Conservation (phyloP, 75 land plant genomes). For the Azolla pinnata region DNA sequence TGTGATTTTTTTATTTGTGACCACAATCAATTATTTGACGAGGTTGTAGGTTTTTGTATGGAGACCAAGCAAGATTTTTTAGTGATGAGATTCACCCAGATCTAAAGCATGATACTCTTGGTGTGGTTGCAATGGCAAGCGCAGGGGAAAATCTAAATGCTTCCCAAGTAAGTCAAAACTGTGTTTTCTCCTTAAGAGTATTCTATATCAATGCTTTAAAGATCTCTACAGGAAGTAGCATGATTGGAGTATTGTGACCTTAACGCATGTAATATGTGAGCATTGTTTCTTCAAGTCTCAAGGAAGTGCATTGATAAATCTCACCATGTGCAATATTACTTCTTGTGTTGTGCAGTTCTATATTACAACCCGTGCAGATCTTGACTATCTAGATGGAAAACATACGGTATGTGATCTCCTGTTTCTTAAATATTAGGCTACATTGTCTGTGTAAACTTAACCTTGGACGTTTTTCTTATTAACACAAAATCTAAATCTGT, state of each 20-base stretch:
- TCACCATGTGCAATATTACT: no score
- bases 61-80: conserved; percentile 92
- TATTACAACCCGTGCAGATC: conserved; percentile 73
- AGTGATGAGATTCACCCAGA: conserved; percentile 80
- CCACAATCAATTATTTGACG: no score
- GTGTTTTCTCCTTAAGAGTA: neutral
- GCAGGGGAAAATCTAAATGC: conserved; percentile 95
- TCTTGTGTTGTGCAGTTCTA: conserved; percentile 86
- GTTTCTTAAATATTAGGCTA: neutral
- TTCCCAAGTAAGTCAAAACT: conserved; percentile 87
- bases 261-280: no score
- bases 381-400: conserved; percentile 95
- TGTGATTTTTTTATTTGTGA: no score
- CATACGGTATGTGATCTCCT: conserved; percentile 77
- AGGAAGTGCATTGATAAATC: no score
- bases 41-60: conserved; percentile 66
- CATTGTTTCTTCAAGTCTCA: no score
- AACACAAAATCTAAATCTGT: no score
- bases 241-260: no score
- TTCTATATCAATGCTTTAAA: neutral
- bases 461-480: no score
- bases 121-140: conserved; percentile 97
- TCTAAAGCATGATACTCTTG: conserved; percentile 77
- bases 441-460: neutral
- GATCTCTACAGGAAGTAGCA: no score